Evolutionary conservation across 768 basidiomycete species (phyloP).

Genomic region (Infundibulicybe gibba): DNA sequence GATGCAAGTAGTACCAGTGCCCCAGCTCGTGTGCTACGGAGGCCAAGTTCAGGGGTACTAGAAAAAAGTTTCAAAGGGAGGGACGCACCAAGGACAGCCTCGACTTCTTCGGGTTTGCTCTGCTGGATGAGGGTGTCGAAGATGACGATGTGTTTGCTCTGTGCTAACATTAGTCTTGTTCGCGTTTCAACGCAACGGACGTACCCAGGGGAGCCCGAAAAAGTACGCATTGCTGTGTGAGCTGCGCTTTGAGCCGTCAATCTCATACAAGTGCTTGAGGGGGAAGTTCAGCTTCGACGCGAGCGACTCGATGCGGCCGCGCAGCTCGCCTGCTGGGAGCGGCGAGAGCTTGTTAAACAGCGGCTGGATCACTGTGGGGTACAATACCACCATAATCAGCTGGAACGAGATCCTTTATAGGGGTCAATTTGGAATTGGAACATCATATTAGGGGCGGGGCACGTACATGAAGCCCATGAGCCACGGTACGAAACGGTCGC

Average conservation of each 20-base stretch:
- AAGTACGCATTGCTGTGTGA: constrained; percentile 99
- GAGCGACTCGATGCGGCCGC: constrained; percentile 71
- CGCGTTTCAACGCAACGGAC: constrained; percentile 11
- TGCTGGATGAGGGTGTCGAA: constrained; percentile 97
- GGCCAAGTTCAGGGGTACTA: too few species aligned
- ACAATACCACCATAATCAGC: constrained; percentile 76
- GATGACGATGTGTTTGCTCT: constrained; percentile 95
- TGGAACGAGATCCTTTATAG: constrained; percentile 73
- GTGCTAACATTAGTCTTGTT: not conserved
- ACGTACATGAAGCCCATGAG: constrained; percentile 89
- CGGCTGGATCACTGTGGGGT: constrained; percentile 88
- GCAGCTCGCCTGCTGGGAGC: constrained; percentile 72
- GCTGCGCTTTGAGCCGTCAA: constrained; percentile 94
- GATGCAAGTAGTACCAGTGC: constrained; percentile 93
- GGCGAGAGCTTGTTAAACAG: constrained; percentile 97
- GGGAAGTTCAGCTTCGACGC: constrained; percentile 88
- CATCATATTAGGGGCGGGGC: not conserved
- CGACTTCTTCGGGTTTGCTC: constrained; percentile 87
- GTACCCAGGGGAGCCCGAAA: constrained; percentile 92
- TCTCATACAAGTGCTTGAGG: constrained; percentile 91
- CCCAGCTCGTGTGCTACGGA: constrained; percentile 86
- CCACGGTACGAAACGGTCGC: constrained; percentile 89
- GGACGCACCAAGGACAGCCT: constrained; percentile 78
- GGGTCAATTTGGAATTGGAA: not conserved
- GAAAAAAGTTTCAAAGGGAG: too few species aligned